Base-by-base conservation (phyloP, 2,329 filamentous ascomycete genomes). In the Chaetomiaceae sp. region DNA sequence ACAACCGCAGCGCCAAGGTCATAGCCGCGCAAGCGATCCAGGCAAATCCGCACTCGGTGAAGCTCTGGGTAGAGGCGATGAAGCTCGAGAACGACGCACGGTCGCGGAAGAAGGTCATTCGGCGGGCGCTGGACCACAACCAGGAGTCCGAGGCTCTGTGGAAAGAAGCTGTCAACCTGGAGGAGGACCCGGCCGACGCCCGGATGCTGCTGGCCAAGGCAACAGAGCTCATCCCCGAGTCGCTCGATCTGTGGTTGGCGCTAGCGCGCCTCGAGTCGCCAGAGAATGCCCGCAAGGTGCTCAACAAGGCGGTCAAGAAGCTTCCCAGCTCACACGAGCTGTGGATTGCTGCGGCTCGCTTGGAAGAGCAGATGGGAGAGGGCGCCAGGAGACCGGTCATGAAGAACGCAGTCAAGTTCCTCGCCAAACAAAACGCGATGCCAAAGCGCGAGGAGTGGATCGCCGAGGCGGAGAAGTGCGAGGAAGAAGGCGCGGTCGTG, bases 381-480 rank as follows among this genome's bases (percentile, higher is more conserved):
- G 83, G 82, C 17, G 77, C 79, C 48, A 90, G 87, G 70, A 81
- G 91, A 62, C 95, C 89, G 61, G 88, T 97, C 51, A 96, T 99
- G 88, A 92, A 93, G 66, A 87, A 89, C 73, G 93, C 89, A 39
- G 83, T 96, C 27, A 89, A 95, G 63, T 84, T 90, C 17, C 76
- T 99, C 27, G 89, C 85, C 33, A 89, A 90, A 62, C 90, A 95
- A 63, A 91, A 88, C 23, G 92, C 93, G 10, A 99, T 99, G 95
- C 81, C 93, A 34, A 95, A 95, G 69, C 85, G 95, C 35, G 93
- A 99, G 66, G 91, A 96, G 60, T 99, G 93, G 93, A 95, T 99
- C 47, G 78, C 81, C 5, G 90, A 97, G 68, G 95, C 93, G 0
- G 93, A 99, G 67, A 87, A 87, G 57, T 97, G 92, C 64, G 93